These are phyloP conservation scores for Corynespora cassiicola DNA, from an alignment of 2,329 filamentous ascomycete species.

Conservation along the genomic window DNA sequence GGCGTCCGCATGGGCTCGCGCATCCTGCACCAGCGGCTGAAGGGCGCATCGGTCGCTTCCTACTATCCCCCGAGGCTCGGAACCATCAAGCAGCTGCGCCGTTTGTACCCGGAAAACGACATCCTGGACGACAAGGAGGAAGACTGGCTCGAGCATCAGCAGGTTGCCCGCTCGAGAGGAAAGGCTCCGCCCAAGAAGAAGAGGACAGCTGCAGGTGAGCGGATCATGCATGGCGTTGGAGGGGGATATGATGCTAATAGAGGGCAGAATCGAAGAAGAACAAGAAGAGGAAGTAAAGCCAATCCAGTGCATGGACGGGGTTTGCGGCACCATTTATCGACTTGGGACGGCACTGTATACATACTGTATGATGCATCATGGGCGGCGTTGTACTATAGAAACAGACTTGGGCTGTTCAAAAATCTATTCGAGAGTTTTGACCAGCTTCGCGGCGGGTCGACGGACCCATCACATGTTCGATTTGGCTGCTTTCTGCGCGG, in stretches of 20 bases:
- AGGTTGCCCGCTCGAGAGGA: slow-evolving; percentile 63
- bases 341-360: slow-evolving; percentile 21
- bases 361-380: slow-evolving; percentile 21
- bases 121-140: slow-evolving; percentile 79
- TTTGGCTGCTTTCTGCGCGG: slow-evolving; percentile 6
- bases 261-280: slow-evolving; percentile 54
- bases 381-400: slow-evolving; percentile 17
- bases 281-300: slow-evolving; percentile 52
- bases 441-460: too few relatives aligned
- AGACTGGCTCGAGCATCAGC: slow-evolving; percentile 77
- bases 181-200: slow-evolving; percentile 94
- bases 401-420: too few relatives aligned
- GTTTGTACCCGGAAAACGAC: slow-evolving; percentile 71
- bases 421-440: too few relatives aligned
- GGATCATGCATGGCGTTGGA: slow-evolving; percentile 20
- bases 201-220: slow-evolving; percentile 61
- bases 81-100: slow-evolving; percentile 76
- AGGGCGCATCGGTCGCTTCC: slow-evolving; percentile 79
- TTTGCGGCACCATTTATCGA: not conserved
- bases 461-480: slow-evolving; percentile 7
- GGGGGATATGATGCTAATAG: slow-evolving; percentile 8
- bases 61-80: slow-evolving; percentile 86
- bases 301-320: not conserved
- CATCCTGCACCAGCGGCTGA: slow-evolving; percentile 84
- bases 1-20: slow-evolving; percentile 86